These are phyloP conservation scores for Russula dissimulans DNA, from an alignment of 768 basidiomycete species.

Conservation along the genomic window DNA sequence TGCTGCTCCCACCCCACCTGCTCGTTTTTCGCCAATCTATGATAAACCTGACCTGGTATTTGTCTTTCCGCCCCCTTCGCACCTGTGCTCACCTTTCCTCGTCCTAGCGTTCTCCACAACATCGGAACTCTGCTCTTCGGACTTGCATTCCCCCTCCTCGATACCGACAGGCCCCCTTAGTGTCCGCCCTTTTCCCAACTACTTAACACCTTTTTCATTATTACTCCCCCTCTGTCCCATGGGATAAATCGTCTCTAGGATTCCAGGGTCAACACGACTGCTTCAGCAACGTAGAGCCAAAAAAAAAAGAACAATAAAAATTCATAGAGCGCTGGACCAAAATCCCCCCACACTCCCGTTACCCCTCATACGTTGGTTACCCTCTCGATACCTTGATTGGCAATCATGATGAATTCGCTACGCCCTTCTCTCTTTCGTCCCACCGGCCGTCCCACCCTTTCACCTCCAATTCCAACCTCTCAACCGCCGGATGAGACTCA, in stretches of 20 bases:
- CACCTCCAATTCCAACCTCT: conserved; percentile 34
- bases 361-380: conserved; percentile 20
- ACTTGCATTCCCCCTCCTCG: conserved; percentile 46
- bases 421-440: conserved; percentile 62
- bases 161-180: conserved; percentile 77
- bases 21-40: conserved; percentile 18
- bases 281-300: conserved; percentile 24
- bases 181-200: conserved; percentile 19
- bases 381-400: conserved; percentile 13
- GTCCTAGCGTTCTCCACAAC: conserved; percentile 25
- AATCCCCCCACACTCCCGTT: conserved; percentile 13
- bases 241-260: conserved; percentile 34
- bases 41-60: conserved; percentile 20
- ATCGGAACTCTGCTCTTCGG: conserved; percentile 49
- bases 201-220: conserved; percentile 3
- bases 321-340: conserved; percentile 11
- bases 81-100: neutral
- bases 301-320: conserved; percentile 13
- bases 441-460: conserved; percentile 54
- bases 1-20: neutral
- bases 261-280: conserved; percentile 35
- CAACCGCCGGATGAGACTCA: conserved; percentile 30
- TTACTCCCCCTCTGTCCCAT: conserved; percentile 23
- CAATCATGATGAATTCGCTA: conserved; percentile 50
- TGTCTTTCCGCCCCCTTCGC: neutral